A percentile compares a stretch with the other conserved stretches of the same genome.
phyloP scores from a whole-genome alignment of 345 rosid genomes.

The Pistacia atlantica region DNA sequence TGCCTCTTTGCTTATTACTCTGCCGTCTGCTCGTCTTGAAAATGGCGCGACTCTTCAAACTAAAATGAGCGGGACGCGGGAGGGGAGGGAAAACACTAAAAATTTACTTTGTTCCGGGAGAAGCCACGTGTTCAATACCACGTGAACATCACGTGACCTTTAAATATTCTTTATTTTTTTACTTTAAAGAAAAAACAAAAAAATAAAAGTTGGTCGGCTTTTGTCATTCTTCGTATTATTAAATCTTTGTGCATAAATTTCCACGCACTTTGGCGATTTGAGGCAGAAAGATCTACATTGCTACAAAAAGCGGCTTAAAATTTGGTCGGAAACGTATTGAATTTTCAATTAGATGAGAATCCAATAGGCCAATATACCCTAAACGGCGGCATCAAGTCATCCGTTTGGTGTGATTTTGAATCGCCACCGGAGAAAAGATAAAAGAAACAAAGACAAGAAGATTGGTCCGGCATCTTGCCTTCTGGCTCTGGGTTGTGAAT shows the following conservation, averaged over 20 bases:
- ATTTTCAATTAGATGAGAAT: background rate
- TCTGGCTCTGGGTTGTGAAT: background rate
- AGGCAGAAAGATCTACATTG: background rate
- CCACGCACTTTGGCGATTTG: background rate
- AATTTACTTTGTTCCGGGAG: background rate
- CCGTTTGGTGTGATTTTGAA: background rate
- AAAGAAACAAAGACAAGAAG: background rate
- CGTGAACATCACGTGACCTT: constrained; percentile 20
- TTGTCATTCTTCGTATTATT: background rate
- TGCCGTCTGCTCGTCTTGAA: background rate
- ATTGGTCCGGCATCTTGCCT: constrained; percentile 4
- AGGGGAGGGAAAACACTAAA: constrained; percentile 7
- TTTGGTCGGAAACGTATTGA: background rate
- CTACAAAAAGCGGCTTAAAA: background rate
- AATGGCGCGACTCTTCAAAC: constrained; percentile 23
- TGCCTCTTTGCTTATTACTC: background rate
- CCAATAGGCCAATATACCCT: too few relatives aligned
- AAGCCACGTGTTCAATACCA: background rate
- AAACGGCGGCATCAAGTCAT: background rate
- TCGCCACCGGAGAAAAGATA: background rate
- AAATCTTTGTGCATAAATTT: background rate
- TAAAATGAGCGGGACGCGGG: constrained; percentile 13
- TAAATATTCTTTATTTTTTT: background rate
- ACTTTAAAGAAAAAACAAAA: background rate
- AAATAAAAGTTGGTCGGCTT: background rate